Evolutionary conservation across 2,329 filamentous ascomycete genomes (phyloP), one percentile per base, ranked within the genome.

Genomic region (Colletotrichum graminicola): DNA sequence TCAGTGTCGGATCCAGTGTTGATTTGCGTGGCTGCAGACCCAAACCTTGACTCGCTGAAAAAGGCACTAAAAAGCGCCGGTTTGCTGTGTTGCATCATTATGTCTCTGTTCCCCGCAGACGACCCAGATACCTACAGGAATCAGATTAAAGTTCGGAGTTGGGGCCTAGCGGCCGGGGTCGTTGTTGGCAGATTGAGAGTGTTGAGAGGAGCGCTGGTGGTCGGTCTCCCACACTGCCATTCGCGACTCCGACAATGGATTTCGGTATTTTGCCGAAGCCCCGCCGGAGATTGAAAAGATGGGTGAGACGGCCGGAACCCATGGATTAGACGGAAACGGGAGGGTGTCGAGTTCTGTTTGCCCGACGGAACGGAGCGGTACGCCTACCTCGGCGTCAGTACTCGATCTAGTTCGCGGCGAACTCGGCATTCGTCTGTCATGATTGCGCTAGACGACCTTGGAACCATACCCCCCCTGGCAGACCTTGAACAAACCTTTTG

Each of bases 351-450:
- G 6, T 16, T 66, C 55, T 56, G 64, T 67, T 47, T 67, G 64
- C 43, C 67, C 67, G 56, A 71, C 63, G 67, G 67, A 62, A 45
- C 67, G 67, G 57, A 52, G 67, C 67, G 67, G 64, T 43, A 57
- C 29, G 62, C 67, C 29, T 29, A 29, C 29, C 29, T 52, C 23
- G 39, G 52, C 21, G 45, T 51, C 63, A 51, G 67, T 14, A 67
- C 34, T 56, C 56, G 47, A 34, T 5, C 29, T 11, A 12, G n/a
- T 43, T n/a, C 52, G 23, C 67, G 54, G 47, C 49, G 55, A 6
- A 32, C 18, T 39, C 67, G 67, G 56, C 14, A 49, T n/a, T 16
- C 41, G 29, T n/a, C 26, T 56, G 29, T 29, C 52, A 34, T 54
- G 26, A 18, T 54, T 68, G 36, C 66, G 55, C 54, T 54, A 32